Evolutionary conservation across 2,329 filamentous ascomycete species (phyloP), one percentile per base, ranked within the genome.

Genomic region (Aspergillus clavatus): DNA sequence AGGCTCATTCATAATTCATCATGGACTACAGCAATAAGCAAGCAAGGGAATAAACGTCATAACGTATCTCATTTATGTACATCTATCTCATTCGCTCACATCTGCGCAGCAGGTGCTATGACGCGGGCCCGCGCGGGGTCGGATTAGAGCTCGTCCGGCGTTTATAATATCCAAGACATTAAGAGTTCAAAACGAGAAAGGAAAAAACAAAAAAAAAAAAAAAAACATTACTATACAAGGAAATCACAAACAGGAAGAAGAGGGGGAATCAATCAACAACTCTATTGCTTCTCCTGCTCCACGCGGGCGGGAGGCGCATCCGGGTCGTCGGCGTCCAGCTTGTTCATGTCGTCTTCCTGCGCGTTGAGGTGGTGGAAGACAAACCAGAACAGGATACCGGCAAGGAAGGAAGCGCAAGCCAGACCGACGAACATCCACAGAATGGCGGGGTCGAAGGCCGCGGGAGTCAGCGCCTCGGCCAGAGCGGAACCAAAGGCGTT

Each of bases 391-490:
- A 77, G 50, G 23, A 71, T 66, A 18, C 78, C 78, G 3, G 73
- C 69, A 2, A 70, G 22, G 42, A 73, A 72, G 1, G 77, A 74
- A 12, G 72, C 71, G 42, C 67, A 56, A 4, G 74, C 75, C n/a
- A 84, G 65, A 16, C 78, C 78, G 19, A 72, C 71, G 56, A 84
- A 86, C 74, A 87, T 77, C 80, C 81, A 86, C 46, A 83, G 58
- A 55, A 86, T 75, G 53, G 80, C 73, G 18, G 84, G 84, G 59
- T 88, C 80, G 45, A 75, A 75, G 5, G 80, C 77, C 4, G 74
- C 67, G 0, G 82, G 80, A 1, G 80, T 75, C 10, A 87, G 68
- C 2, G 82, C 77, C 54, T 83, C 78, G 2, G 78, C 80, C 18
- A 88, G 66, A 2, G 79, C 79, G 28, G 73, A 73, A 3, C 76